phyloP scores from a whole-genome alignment of 2,329 filamentous ascomycete genomes.

The Talaromyces funiculosus region DNA sequence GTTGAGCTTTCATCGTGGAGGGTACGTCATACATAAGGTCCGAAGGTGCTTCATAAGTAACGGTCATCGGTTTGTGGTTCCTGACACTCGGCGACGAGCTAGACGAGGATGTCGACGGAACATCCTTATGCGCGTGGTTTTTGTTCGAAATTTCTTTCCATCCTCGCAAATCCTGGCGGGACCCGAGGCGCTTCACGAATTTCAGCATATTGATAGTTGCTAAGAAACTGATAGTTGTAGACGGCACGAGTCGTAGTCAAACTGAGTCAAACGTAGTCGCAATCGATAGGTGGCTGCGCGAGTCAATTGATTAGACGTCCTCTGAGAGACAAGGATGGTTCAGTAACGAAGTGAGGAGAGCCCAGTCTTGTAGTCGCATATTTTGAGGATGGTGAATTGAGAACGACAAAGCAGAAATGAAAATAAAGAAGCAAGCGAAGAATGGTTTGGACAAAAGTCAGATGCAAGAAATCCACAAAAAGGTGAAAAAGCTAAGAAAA shows the following conservation, averaged over 20 bases:
- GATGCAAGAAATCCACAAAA: neutral
- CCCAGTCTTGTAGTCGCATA: slow-evolving; percentile 5
- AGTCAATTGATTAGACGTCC: neutral
- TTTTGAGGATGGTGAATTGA: neutral
- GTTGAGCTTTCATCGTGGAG: slow-evolving; percentile 21
- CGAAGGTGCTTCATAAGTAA: slow-evolving; percentile 9
- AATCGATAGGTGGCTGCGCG: neutral
- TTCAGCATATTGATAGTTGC: neutral
- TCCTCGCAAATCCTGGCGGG: slow-evolving; percentile 8
- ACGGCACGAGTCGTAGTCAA: neutral
- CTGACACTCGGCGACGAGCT: slow-evolving; percentile 42
- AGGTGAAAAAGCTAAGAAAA: neutral
- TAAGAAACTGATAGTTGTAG: neutral
- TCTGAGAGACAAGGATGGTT: neutral
- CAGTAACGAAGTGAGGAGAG: neutral
- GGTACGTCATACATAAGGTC: slow-evolving; percentile 11
- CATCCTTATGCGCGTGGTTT: slow-evolving; percentile 44
- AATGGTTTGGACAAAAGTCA: neutral
- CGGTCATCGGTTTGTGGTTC: neutral
- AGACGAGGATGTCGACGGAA: slow-evolving; percentile 55
- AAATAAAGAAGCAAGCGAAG: neutral
- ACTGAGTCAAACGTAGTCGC: neutral
- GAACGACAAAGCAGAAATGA: neutral
- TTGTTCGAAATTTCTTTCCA: slow-evolving; percentile 30
- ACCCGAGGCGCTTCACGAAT: slow-evolving; percentile 30